Evolutionary conservation across 1,139 yeast species (phyloP), one percentile per base, ranked within the genome.

Genomic region (Candida neerlandica): DNA sequence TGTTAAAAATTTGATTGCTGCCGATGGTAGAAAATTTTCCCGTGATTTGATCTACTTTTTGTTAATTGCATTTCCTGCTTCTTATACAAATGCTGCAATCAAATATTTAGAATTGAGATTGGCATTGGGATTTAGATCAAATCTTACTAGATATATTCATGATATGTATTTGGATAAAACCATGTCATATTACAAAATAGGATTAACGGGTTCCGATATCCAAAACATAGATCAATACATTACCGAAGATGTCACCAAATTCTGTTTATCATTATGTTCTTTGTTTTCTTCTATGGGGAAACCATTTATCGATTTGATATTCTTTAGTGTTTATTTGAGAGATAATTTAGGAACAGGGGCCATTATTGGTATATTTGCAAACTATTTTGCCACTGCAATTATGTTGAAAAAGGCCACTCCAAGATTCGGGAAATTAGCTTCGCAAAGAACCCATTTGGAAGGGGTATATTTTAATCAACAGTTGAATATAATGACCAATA

Each of bases 401-500:
- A 64, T 89, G 32, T 77, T 92, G 62, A 88, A 86, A 66, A 72
- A 73, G 45, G 81, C 85, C 51, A 87, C 97, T 0, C 97, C 97
- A 11, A 81, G 92, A 26, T 89, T 92, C 66, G 96, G 96, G n/a
- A 81, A 80, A 59, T 71, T 91, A 50, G 81, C 92, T 16, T 82
- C 94, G 39, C 72, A 75, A 43, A 87, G 84, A 65, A 88, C 96
- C 4, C 82, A 81, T 44, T 80, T 92, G 33, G 97, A 92, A 68
- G 97, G 97, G 50, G 87, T 87, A 52, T 92, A 89, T 65, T 88
- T 92, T 63, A 91, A 89, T 59, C 89, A 89, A 55, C 96, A 92
- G 62, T 75, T 91, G 58, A 88, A 89, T 62, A 77, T 92, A 63
- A 90, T 90, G 63, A 86, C 89, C 50, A 92, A 92, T 62, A 86